Base-by-base conservation (phyloP, 2,329 filamentous ascomycete species). In the Cryphonectria parasitica region DNA sequence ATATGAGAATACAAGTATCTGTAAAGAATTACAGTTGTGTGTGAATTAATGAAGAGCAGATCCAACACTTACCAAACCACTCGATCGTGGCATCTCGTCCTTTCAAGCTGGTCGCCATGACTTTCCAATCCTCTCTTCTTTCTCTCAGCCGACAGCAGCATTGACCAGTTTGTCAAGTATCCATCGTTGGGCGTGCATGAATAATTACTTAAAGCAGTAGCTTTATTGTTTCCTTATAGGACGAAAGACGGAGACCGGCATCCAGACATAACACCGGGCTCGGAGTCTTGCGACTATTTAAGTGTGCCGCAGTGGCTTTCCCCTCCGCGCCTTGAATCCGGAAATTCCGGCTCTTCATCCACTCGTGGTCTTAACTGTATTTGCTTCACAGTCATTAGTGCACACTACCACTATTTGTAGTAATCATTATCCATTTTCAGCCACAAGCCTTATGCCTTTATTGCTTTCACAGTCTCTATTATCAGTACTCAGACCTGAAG, bases 61-160 rank as follows among this genome's bases (percentile, higher is more conserved):
- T 31, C 34, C 36, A 13, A 61, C 11, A 62, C 36, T 25, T n/a
- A 67, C 66, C 66, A 36, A 62, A 67, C 66, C 66, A 67, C 54
- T 67, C 66, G n/a, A 67, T 25, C 34, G 66, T 67, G 54, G 56
- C 66, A 62, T 67, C 66, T 61, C 36, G 34, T 36, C 36, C 64
- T 34, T 6, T 34, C 17, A 31, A 58, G 8, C 34, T 43, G 34
- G 41, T 28, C 13, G 54, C 56, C 66, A 67, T 67, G 11, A n/a
- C 22, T 43, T 34, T 7, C 41, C 34, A 19, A 13, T 8, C 17
- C 28, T 34, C 13, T 15, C 28, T 8, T 19, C 28, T 31, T 13
- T 58, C 13, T 58, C 28, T 17, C 58, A 39, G 58, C 58, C 15
- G 8, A 31, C 5, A 15, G n/a, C 52, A 15, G 10, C 25, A 10